Evolutionary conservation across 257 asterid species (phyloP).

Genomic region (Scutellaria minor): DNA sequence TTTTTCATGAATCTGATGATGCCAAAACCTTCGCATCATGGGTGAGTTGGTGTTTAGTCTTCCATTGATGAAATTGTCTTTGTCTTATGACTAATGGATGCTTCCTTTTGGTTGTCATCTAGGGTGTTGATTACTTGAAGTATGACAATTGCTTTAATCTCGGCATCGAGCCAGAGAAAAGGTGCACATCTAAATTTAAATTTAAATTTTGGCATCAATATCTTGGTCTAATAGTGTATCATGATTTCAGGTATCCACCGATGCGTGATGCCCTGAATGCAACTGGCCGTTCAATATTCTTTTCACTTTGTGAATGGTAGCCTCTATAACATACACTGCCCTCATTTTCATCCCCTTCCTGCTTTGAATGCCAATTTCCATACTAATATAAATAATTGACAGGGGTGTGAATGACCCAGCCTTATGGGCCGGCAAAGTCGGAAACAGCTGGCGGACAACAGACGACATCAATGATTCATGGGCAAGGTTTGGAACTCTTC

Average conservation of each 20-base stretch:
- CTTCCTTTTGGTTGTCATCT: constrained; percentile 30
- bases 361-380: neutral
- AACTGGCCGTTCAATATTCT: constrained; percentile 83
- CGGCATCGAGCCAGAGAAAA: constrained; percentile 76
- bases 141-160: constrained; percentile 98
- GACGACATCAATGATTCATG: constrained; percentile 94
- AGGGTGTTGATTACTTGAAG: constrained; percentile 94
- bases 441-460: constrained; percentile 98
- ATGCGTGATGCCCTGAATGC: constrained; percentile 97
- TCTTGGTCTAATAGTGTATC: constrained; percentile 27
- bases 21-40: constrained; percentile 88
- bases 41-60: constrained; percentile 60
- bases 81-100: constrained; percentile 26
- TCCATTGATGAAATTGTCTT: neutral
- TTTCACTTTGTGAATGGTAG: constrained; percentile 95
- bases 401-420: constrained; percentile 97
- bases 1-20: constrained; percentile 80
- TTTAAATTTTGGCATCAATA: constrained; percentile 1
- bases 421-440: constrained; percentile 83
- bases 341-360: neutral
- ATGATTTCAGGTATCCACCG: constrained; percentile 79
- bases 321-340: constrained; percentile 13
- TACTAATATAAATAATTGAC: constrained; percentile 33
- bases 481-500: constrained; percentile 69
- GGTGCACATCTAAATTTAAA: constrained; percentile 49